A percentile compares a stretch with the other conserved stretches of the same genome.
These are phyloP conservation scores for Eimeria praecox DNA, from an alignment of 169 alveolate genomes.

Conservation along the genomic window DNA sequence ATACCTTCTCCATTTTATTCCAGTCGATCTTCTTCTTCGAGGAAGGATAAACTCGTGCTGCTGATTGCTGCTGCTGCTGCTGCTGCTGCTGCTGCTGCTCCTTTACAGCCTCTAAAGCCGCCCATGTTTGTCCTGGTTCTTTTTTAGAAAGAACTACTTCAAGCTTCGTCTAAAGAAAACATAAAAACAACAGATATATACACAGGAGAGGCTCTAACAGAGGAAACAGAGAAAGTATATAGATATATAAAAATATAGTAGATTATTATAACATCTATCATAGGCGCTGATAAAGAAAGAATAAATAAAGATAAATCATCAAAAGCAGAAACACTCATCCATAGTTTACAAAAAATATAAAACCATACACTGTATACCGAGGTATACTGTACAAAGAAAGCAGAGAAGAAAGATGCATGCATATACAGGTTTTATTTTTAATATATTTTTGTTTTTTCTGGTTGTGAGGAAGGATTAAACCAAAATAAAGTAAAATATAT, in stretches of 20 bases:
- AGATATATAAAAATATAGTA: no score
- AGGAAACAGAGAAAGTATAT: neutral
- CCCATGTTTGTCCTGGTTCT: slow-evolving; percentile 54
- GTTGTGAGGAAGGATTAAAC: no score
- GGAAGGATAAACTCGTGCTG: slow-evolving; percentile 58
- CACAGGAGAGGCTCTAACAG: no score
- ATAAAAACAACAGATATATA: neutral
- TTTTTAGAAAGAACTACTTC: slow-evolving; percentile 58
- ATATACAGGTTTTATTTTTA: no score
- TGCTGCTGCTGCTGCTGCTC: neutral
- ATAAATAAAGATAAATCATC: no score
- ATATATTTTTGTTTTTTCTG: no score
- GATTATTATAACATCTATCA: no score
- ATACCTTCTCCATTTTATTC: slow-evolving; percentile 75
- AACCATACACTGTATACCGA: neutral
- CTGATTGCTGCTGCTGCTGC: neutral
- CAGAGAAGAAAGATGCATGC: neutral
- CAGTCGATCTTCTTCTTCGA: slow-evolving; percentile 77
- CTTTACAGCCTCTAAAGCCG: slow-evolving; percentile 53
- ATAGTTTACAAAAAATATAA: neutral
- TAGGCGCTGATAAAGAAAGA: no score
- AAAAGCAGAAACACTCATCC: no score
- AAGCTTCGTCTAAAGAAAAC: slow-evolving; percentile 55
- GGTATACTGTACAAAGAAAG: neutral
- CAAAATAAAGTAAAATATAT: neutral